Percentiles rank a stretch among this genome's conserved stretches.
Conservation (phyloP, 1,284 basidiomycete species). For the Cryptococcus amylolentus region DNA sequence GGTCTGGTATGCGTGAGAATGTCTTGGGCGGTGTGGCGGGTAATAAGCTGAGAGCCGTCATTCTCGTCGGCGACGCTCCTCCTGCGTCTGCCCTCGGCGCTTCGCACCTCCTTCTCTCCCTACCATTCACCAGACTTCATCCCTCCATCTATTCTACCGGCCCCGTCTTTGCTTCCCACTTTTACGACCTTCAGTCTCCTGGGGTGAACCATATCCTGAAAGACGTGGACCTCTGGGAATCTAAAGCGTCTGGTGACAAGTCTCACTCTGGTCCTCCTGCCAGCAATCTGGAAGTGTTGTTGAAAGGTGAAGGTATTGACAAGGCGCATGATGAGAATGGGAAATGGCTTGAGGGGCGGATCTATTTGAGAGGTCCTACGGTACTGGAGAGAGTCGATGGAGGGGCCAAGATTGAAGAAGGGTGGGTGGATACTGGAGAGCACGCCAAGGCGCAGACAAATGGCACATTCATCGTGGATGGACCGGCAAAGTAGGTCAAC, state of each 20-base stretch:
- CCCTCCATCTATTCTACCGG: conserved; percentile 31
- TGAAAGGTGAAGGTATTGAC: conserved; percentile 29
- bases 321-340: conserved; percentile 10
- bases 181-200: conserved; percentile 42
- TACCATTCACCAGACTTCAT: conserved; percentile 38
- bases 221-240: conserved; percentile 12
- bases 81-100: conserved; percentile 20
- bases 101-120: conserved; percentile 37
- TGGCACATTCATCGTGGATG: conserved; percentile 35
- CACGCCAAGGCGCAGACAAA: conserved; percentile 36
- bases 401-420: conserved; percentile 10
- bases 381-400: conserved; percentile 21
- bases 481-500: not conserved
- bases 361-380: conserved; percentile 36
- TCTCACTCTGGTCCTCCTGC: conserved; percentile 43
- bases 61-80: conserved; percentile 39
- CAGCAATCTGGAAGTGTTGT: conserved; percentile 42
- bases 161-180: conserved; percentile 40
- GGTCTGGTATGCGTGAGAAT: conserved; percentile 19
- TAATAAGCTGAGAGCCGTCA: conserved; percentile 26
- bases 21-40: conserved; percentile 30
- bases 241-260: not conserved
- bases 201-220: conserved; percentile 17
- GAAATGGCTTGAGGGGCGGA: conserved; percentile 17
- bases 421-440: conserved; percentile 35